A percentile compares a stretch with the other conserved stretches of the same genome.
These are phyloP conservation scores for Sphaerobolus stellatus DNA, from an alignment of 1,284 basidiomycete species.

Conservation along the genomic window DNA sequence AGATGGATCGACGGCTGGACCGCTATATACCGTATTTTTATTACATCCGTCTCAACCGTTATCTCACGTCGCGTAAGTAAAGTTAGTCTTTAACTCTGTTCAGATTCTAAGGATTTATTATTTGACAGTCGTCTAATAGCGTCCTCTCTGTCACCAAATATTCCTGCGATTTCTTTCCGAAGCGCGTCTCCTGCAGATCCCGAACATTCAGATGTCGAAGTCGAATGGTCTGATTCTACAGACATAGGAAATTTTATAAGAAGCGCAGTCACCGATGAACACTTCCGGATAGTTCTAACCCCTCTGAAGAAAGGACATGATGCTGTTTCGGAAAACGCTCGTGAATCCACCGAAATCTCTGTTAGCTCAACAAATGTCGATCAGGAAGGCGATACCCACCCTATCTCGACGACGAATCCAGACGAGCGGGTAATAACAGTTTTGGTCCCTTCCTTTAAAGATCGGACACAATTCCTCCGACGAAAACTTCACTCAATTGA, in stretches of 20 bases:
- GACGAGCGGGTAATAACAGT: slow-evolving; percentile 44
- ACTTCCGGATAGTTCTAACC: slow-evolving; percentile 56
- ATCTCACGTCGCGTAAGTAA: slow-evolving; percentile 48
- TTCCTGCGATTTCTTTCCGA: slow-evolving; percentile 46
- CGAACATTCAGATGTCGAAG: slow-evolving; percentile 32
- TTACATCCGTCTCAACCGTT: slow-evolving; percentile 61
- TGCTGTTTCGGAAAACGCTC: too few relatives aligned
- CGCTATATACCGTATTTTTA: slow-evolving; percentile 55
- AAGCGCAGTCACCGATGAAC: slow-evolving; percentile 54
- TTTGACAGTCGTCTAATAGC: slow-evolving; percentile 41
- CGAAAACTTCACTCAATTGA: slow-evolving; percentile 46
- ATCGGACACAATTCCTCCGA: slow-evolving; percentile 61
- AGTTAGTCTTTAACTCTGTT: slow-evolving; percentile 17
- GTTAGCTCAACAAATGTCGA: too few relatives aligned
- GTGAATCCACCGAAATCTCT: too few relatives aligned
- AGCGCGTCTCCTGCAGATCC: slow-evolving; percentile 38
- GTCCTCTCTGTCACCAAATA: slow-evolving; percentile 39
- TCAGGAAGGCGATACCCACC: too few relatives aligned
- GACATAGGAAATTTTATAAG: slow-evolving; percentile 68
- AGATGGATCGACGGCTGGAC: slow-evolving; percentile 15
- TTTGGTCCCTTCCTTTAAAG: slow-evolving; percentile 61
- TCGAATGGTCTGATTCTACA: slow-evolving; percentile 63
- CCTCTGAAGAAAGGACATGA: too few relatives aligned
- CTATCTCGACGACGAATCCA: neutral
- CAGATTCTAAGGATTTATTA: neutral